Evolutionary conservation across 345 rosid species (phyloP).

Genomic region (Dipteronia sinensis): DNA sequence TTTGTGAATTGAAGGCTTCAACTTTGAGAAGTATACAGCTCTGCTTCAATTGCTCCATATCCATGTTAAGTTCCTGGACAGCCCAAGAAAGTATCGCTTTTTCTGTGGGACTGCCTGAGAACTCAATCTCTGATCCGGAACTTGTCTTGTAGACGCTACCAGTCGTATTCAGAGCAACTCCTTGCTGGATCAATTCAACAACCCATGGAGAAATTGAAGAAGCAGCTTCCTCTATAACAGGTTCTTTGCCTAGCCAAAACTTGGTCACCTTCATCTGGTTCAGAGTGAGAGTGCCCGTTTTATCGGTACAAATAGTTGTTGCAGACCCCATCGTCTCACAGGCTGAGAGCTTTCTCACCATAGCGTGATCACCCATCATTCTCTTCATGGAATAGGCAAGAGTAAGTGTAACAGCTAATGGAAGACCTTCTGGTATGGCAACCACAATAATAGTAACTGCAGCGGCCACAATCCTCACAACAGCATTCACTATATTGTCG

Average conservation of each 20-base stretch:
- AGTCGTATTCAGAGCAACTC: constrained; percentile 64
- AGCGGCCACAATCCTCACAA: constrained; percentile 64
- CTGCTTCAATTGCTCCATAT: constrained; percentile 37
- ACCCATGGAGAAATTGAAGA: constrained; percentile 36
- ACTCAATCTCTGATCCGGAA: constrained; percentile 39
- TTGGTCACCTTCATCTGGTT: constrained; percentile 67
- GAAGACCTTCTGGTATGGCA: constrained; percentile 83
- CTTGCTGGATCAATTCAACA: constrained; percentile 54
- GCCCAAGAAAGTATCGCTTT: constrained; percentile 82
- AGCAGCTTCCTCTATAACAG: constrained; percentile 4
- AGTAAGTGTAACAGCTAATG: constrained; percentile 77
- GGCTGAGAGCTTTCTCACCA: constrained; percentile 77
- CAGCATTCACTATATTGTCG: constrained; percentile 50
- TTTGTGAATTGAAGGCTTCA: constrained; percentile 70
- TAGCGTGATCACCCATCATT: constrained; percentile 83
- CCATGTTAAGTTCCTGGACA: constrained; percentile 40
- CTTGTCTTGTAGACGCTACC: constrained; percentile 46
- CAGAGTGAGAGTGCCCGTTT: constrained; percentile 81
- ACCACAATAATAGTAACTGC: constrained; percentile 87
- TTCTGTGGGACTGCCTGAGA: constrained; percentile 74
- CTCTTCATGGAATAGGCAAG: constrained; percentile 82
- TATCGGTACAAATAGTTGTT: constrained; percentile 69
- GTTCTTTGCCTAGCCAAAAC: constrained; percentile 62
- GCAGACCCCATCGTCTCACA: constrained; percentile 96
- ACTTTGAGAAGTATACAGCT: constrained; percentile 45